phyloP scores from a whole-genome alignment of 306 rosid species.

The Citrullus colocynthis region DNA sequence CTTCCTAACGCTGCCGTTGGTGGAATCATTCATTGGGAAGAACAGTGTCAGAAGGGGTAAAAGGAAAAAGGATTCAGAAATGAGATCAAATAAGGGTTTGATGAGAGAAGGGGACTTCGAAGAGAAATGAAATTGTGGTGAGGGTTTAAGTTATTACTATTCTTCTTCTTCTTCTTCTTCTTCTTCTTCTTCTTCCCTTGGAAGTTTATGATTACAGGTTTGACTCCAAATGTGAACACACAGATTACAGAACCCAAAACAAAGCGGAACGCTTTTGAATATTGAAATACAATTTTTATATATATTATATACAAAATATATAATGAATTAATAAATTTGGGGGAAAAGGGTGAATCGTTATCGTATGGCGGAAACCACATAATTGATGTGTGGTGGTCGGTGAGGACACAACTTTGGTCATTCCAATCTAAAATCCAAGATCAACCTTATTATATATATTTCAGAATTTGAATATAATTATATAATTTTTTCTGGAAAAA shows the following conservation, averaged over 20 bases:
- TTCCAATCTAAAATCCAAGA: not conserved
- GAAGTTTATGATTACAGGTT: slow-evolving; percentile 6
- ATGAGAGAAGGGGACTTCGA: not conserved
- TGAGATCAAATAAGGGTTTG: slow-evolving; percentile 10
- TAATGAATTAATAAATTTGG: not conserved
- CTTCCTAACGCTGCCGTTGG: slow-evolving; percentile 9
- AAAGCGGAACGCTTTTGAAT: not conserved
- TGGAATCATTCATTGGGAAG: slow-evolving; percentile 26
- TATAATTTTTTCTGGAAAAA: not conserved
- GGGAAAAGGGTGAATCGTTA: not conserved
- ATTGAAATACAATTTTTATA: not conserved
- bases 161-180: not conserved
- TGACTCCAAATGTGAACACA: slow-evolving; percentile 29
- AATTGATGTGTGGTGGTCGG: slow-evolving; percentile 13
- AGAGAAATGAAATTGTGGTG: not conserved
- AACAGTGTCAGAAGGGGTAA: not conserved
- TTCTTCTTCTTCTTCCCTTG: not conserved
- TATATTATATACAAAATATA: not conserved
- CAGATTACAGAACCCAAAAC: not conserved
- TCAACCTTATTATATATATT: not conserved
- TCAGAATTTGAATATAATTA: not conserved
- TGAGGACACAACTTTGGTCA: slow-evolving; percentile 2
- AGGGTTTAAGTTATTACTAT: not conserved
- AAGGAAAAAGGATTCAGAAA: not conserved
- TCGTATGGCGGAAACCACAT: slow-evolving; percentile 8